Evolutionary conservation across 306 rosid species (phyloP).

Genomic region (Ziziphus jujuba): DNA sequence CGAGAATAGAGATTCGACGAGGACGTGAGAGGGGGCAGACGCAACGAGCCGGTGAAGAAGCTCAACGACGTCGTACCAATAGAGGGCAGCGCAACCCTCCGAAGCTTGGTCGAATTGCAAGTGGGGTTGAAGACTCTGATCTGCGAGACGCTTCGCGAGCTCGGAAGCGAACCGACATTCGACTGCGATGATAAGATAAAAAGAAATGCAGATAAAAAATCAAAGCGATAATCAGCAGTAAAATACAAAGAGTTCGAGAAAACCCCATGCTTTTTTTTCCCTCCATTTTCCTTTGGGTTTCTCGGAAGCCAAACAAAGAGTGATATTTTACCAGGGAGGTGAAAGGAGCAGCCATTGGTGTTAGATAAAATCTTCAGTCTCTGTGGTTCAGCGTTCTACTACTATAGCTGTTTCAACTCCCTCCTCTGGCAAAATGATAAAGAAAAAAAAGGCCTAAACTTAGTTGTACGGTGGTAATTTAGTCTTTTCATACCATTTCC

Average conservation of each 20-base stretch:
- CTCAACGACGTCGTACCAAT: conserved; percentile 26
- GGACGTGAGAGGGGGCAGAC: conserved; percentile 21
- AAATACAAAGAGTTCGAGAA: neutral
- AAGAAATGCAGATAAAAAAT: neutral
- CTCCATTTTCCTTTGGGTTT: neutral
- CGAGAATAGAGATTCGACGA: conserved; percentile 29
- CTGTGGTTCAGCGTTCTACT: neutral
- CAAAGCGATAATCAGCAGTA: neutral
- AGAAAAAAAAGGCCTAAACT: neutral
- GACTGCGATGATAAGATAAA: conserved; percentile 42
- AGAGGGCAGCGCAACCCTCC: conserved; percentile 18
- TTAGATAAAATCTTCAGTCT: neutral
- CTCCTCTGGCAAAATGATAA: neutral
- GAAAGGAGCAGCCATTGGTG: conserved; percentile 50
- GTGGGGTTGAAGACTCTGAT: conserved; percentile 25
- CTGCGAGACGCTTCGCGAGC: conserved; percentile 24
- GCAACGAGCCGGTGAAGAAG: conserved; percentile 32
- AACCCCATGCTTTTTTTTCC: too few species aligned
- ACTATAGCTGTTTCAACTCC: neutral
- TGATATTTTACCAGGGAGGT: conserved; percentile 37
- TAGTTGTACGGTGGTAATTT: neutral
- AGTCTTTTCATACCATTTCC: neutral
- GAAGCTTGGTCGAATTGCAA: conserved; percentile 14
- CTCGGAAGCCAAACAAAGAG: neutral
- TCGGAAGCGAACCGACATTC: conserved; percentile 35